Evolutionary conservation across 2,329 filamentous ascomycete species (phyloP).

Genomic region (Dendrostoma leiphaemia): DNA sequence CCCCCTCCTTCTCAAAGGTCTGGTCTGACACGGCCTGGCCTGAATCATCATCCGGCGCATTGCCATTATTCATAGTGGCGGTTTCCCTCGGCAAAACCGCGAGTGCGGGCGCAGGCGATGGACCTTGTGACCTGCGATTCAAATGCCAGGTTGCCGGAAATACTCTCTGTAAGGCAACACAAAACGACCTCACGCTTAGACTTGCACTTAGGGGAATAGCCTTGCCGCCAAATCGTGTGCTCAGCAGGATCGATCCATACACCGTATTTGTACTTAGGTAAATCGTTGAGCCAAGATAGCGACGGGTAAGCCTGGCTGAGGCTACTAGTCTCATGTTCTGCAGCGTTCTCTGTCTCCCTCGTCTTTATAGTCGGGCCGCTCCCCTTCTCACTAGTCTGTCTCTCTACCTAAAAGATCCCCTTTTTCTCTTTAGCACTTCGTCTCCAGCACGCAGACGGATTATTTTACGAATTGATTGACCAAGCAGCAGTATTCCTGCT

Average conservation of each 20-base stretch:
- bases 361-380: conserved; percentile 12
- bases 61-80: conserved; percentile 19
- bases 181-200: conserved; percentile 34
- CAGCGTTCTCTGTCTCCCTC: background rate
- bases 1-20: background rate
- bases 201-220: conserved; percentile 60
- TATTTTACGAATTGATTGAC: background rate
- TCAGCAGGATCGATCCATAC: background rate
- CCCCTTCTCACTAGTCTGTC: background rate
- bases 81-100: conserved; percentile 14
- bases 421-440: too few relatives aligned
- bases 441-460: too few relatives aligned
- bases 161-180: too few relatives aligned
- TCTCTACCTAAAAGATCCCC: background rate
- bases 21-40: too few relatives aligned
- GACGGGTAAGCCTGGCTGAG: conserved; percentile 20
- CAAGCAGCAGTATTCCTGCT: background rate
- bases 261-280: too few relatives aligned
- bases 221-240: background rate
- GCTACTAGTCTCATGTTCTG: conserved; percentile 17
- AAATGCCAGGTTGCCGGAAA: conserved; percentile 10
- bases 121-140: conserved; percentile 12
- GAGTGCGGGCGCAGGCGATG: conserved; percentile 1
- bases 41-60: conserved; percentile 7
- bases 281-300: too few relatives aligned